Evolutionary conservation across 768 basidiomycete species (phyloP).

Genomic region (Agrocybe pediades): DNA sequence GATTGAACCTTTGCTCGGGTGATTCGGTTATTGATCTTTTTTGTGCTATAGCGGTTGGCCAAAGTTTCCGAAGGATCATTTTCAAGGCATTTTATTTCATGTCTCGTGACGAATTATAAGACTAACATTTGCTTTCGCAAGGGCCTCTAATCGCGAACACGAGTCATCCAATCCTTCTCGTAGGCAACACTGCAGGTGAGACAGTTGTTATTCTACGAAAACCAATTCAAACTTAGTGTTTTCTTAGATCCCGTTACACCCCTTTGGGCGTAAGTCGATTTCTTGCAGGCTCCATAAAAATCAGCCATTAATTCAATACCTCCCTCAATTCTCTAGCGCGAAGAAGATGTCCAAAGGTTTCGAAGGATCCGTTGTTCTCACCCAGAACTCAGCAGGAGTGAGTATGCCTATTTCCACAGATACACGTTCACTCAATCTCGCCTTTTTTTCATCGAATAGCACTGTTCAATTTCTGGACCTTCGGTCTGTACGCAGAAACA

Average conservation of each 20-base stretch:
- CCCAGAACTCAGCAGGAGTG: slow-evolving; percentile 44
- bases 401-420: slow-evolving; percentile 4
- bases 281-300: background rate
- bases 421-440: background rate
- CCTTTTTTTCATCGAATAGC: slow-evolving; percentile 21
- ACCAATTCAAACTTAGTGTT: background rate
- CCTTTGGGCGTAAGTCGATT: slow-evolving; percentile 21
- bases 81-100: slow-evolving; percentile 3
- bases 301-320: background rate
- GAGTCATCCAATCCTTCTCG: slow-evolving; percentile 38
- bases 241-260: slow-evolving; percentile 32
- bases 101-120: background rate
- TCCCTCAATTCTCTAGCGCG: slow-evolving; percentile 27
- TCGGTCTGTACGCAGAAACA: slow-evolving; percentile 35
- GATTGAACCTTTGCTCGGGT: background rate
- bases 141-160: slow-evolving; percentile 39
- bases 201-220: background rate
- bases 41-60: background rate
- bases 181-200: slow-evolving; percentile 43
- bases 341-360: slow-evolving; percentile 39
- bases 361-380: slow-evolving; percentile 39
- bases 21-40: background rate
- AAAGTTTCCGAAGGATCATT: slow-evolving; percentile 7
- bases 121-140: slow-evolving; percentile 1
- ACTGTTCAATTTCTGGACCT: slow-evolving; percentile 31